Evolutionary conservation across 2,329 filamentous ascomycete genomes (phyloP).

Genomic region (Bipolaris cookei): DNA sequence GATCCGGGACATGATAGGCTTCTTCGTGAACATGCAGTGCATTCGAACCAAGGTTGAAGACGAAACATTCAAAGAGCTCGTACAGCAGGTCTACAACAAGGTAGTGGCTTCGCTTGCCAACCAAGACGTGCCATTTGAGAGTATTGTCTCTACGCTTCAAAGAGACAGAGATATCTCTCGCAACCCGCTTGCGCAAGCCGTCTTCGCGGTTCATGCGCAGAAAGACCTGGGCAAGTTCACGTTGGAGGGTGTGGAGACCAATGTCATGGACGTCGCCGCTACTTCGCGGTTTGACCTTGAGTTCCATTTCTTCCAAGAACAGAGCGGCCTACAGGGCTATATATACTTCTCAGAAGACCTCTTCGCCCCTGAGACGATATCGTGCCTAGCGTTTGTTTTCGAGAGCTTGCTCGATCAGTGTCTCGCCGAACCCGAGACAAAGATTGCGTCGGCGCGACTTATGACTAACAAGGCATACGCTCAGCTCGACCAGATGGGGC

Average conservation of each 20-base stretch:
- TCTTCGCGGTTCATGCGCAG: constrained; percentile 4
- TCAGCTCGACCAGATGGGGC: neutral
- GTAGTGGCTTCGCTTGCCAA: neutral
- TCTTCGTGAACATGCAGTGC: constrained; percentile 20
- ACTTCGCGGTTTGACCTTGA: constrained; percentile 1
- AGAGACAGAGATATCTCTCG: constrained; percentile 2
- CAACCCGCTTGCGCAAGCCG: neutral
- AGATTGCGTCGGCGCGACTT: neutral
- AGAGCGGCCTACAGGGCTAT: neutral
- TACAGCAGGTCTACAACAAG: neutral
- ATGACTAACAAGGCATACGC: neutral
- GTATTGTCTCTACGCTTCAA: neutral
- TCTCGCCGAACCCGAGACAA: constrained; percentile 7
- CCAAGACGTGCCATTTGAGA: constrained; percentile 3
- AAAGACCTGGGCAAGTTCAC: neutral
- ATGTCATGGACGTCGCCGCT: neutral
- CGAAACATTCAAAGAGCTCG: constrained; percentile 10
- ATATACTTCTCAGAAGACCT: constrained; percentile 8
- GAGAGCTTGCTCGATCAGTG: too few relatives aligned
- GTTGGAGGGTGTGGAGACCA: neutral
- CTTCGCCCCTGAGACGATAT: too few relatives aligned
- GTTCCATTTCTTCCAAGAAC: constrained; percentile 5
- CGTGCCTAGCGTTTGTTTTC: too few relatives aligned
- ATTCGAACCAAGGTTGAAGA: constrained; percentile 9
- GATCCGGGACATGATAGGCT: constrained; percentile 14